phyloP scores from a whole-genome alignment of 805 yeast species.

The Jamesozyma hellenica region DNA sequence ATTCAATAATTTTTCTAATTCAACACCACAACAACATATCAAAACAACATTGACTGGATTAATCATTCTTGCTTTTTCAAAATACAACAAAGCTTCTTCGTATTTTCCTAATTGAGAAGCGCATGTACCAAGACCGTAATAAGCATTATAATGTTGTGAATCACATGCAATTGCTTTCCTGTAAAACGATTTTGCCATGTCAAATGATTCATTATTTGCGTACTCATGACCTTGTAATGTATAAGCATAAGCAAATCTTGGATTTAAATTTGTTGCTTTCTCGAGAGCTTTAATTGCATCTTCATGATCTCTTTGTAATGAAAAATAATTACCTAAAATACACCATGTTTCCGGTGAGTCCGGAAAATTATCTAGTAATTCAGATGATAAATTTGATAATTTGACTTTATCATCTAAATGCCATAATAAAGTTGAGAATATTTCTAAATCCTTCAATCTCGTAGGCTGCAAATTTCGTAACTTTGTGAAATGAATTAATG shows the following conservation, averaged over 20 bases:
- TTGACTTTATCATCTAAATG: slow-evolving; percentile 75
- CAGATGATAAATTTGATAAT: slow-evolving; percentile 74
- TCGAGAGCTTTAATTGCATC: slow-evolving; percentile 83
- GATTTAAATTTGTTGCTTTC: slow-evolving; percentile 61
- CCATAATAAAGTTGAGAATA: slow-evolving; percentile 85
- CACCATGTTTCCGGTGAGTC: slow-evolving; percentile 85
- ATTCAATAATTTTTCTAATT: slow-evolving; percentile 64
- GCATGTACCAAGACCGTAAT: slow-evolving; percentile 94
- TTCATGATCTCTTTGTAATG: slow-evolving; percentile 73
- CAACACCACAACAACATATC: slow-evolving; percentile 90
- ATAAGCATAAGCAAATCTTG: slow-evolving; percentile 73
- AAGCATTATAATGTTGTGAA: slow-evolving; percentile 81
- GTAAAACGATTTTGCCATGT: slow-evolving; percentile 76
- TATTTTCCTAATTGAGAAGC: slow-evolving; percentile 77
- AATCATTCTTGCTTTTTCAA: slow-evolving; percentile 75
- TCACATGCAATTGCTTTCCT: slow-evolving; percentile 68
- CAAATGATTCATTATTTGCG: slow-evolving; percentile 80
- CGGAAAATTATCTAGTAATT: slow-evolving; percentile 54
- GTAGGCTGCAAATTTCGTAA: slow-evolving; percentile 66
- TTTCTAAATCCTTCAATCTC: slow-evolving; percentile 80
- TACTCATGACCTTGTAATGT: slow-evolving; percentile 92
- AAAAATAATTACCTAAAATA: slow-evolving; percentile 78
- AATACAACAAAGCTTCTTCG: slow-evolving; percentile 74
- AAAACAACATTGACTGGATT: slow-evolving; percentile 86
- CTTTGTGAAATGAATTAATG: slow-evolving; percentile 51